Evolutionary conservation across 2,329 filamentous ascomycete species (phyloP).

Genomic region (Epichloe elymi): DNA sequence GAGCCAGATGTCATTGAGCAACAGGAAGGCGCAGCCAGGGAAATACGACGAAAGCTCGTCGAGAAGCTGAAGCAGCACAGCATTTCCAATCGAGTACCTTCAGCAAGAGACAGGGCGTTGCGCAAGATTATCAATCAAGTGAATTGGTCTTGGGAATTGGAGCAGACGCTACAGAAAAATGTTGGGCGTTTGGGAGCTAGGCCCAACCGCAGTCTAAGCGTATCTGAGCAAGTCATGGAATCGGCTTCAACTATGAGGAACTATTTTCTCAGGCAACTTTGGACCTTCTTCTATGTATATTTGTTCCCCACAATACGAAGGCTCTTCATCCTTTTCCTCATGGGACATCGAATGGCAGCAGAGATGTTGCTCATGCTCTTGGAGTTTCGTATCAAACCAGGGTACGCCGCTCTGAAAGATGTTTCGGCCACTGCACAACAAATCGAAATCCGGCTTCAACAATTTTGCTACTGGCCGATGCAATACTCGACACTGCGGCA

Average conservation of each 20-base stretch:
- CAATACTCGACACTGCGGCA: slow-evolving; percentile 88
- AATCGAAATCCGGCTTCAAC: slow-evolving; percentile 89
- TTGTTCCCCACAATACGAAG: slow-evolving; percentile 63
- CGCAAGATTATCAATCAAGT: slow-evolving; percentile 80
- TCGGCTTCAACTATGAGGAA: slow-evolving; percentile 80
- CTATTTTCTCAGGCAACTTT: slow-evolving; percentile 53
- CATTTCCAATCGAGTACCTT: slow-evolving; percentile 61
- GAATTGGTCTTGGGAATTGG: slow-evolving; percentile 89
- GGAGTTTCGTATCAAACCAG: slow-evolving; percentile 71
- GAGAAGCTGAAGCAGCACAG: slow-evolving; percentile 84
- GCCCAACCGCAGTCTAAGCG: slow-evolving; percentile 73
- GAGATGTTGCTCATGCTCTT: slow-evolving; percentile 68
- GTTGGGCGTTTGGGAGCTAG: slow-evolving; percentile 72
- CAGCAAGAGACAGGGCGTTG: slow-evolving; percentile 71
- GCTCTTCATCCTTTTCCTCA: slow-evolving; percentile 63
- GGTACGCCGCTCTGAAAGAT: slow-evolving; percentile 79
- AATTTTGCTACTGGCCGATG: slow-evolving; percentile 98
- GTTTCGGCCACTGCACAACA: slow-evolving; percentile 94
- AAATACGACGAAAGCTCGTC: slow-evolving; percentile 53
- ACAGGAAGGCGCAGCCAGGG: slow-evolving; percentile 44
- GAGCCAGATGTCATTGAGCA: slow-evolving; percentile 61
- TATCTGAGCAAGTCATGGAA: slow-evolving; percentile 87
- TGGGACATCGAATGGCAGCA: slow-evolving; percentile 67
- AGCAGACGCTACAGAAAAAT: slow-evolving; percentile 77
- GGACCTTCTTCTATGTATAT: slow-evolving; percentile 60